Conservation (phyloP, 306 rosid species). For the Ochetophila trinervis region DNA sequence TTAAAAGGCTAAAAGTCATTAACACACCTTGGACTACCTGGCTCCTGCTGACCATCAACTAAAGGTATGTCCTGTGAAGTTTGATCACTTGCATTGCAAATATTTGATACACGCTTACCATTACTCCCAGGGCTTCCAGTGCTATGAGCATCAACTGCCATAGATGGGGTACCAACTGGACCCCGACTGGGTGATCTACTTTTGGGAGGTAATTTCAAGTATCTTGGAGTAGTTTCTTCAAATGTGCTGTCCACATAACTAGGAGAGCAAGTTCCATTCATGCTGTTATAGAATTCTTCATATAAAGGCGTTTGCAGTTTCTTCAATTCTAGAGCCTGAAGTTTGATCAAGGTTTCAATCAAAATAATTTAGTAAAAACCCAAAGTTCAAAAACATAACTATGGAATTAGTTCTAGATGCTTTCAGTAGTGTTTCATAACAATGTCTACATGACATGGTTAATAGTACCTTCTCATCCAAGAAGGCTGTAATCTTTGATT, state of each 20-base stretch:
- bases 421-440: neutral
- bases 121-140: conserved; percentile 83
- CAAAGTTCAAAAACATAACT: conserved; percentile 9
- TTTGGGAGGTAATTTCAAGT: conserved; percentile 92
- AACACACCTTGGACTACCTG: conserved; percentile 77
- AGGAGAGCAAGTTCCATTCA: conserved; percentile 68
- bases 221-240: conserved; percentile 63
- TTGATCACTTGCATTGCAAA: conserved; percentile 46
- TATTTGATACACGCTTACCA: conserved; percentile 54
- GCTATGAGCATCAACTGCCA: conserved; percentile 44
- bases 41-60: conserved; percentile 71
- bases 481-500: conserved; percentile 83
- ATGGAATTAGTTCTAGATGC: neutral
- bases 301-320: conserved; percentile 89
- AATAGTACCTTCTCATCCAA: conserved; percentile 89
- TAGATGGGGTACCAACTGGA: conserved; percentile 57
- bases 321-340: conserved; percentile 92
- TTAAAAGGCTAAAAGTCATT: conserved; percentile 12
- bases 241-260: conserved; percentile 43
- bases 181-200: conserved; percentile 80
- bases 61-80: conserved; percentile 48
- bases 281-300: conserved; percentile 89
- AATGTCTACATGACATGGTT: neutral
- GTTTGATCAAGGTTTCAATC: conserved; percentile 15
- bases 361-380: conserved; percentile 18